Conservation (phyloP, 2,329 filamentous ascomycete species). For the Alternaria longipes region DNA sequence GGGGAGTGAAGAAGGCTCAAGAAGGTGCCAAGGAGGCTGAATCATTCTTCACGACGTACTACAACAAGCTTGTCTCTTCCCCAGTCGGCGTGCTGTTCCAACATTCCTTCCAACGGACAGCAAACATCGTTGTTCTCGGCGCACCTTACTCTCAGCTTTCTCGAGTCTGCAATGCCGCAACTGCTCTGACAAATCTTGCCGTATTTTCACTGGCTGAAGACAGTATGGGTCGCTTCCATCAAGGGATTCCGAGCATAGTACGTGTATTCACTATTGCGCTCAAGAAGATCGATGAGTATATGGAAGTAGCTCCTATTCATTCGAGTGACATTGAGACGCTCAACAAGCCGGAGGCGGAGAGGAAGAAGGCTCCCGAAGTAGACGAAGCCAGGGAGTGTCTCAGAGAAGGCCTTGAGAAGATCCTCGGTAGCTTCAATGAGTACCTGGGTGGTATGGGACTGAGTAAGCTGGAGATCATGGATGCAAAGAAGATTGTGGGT, state of each 20-base stretch:
- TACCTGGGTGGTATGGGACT: constrained; percentile 78
- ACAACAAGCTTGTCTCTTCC: constrained; percentile 49
- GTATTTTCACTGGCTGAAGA: constrained; percentile 82
- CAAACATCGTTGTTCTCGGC: constrained; percentile 75
- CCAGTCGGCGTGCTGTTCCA: constrained; percentile 74
- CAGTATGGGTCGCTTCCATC: constrained; percentile 83
- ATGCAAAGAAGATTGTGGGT: constrained; percentile 57
- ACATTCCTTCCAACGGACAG: constrained; percentile 71
- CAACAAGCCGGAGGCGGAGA: constrained; percentile 55
- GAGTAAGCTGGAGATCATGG: constrained; percentile 73
- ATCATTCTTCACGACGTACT: constrained; percentile 37
- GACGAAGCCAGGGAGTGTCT: constrained; percentile 73
- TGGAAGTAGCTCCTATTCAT: constrained; percentile 67
- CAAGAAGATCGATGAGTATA: constrained; percentile 73
- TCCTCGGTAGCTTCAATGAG: constrained; percentile 76
- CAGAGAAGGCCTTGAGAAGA: constrained; percentile 69
- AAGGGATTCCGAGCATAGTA: constrained; percentile 78
- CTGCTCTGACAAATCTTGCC: constrained; percentile 73
- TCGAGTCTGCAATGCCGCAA: constrained; percentile 63
- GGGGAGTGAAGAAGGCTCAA: constrained; percentile 45
- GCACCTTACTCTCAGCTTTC: constrained; percentile 71
- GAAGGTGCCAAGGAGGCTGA: constrained; percentile 40
- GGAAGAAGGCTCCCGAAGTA: constrained; percentile 68
- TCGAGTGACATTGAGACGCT: constrained; percentile 78
- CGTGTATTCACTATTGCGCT: constrained; percentile 75